Base-by-base conservation (phyloP, 345 rosid species). In the Viola odorata region DNA sequence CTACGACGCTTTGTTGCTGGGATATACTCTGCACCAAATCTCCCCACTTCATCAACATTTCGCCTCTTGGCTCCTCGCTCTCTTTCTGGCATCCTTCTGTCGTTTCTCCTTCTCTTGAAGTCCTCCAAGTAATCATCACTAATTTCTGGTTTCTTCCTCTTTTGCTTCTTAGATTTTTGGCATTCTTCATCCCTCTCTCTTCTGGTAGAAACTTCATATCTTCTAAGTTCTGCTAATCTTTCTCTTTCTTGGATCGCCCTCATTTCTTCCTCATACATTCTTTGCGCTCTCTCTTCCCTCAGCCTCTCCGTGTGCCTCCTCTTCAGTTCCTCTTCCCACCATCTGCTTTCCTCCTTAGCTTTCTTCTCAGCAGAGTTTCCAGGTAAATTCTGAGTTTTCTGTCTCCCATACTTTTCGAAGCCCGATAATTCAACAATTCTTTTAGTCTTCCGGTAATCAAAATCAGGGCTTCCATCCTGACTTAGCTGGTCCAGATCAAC, bases 311-410 rank as follows among this genome's bases (percentile, higher is more conserved):
- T 45, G 61, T 67, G 78, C 73, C 91, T 82, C 76, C 80, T 76
- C 73, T 79, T 79, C 74, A 78, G 85, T 64, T 84, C 96, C 74
- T 88, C 97, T 69, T 82, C 96, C 95, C 90, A 84, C 85, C 79
- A 77, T 45, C 78, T 84, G 66, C 77, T 81, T 52, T 90, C 90
- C 60, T 82, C 91, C 60, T 75, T 78, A 36, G 74, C 78, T 64
- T 84, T 84, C 75, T 77, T 80, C 76, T 73, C 82, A 45, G 77
- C 52, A 32, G 87, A 76, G 37, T 79, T 81, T 51, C 75, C 86
- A 36, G 64, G 17, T 61, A 77, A 63, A 66, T 53, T 70, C 58
- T 68, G 59, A 55, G 63, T 80, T 47, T 75, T 82, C 62, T 77
- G 85, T 62, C 69, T 75, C 45, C 79, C 63, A 45, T 57, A 75